Conservation (phyloP, 2,329 filamentous ascomycete species). For the Macrophomina tecta region DNA sequence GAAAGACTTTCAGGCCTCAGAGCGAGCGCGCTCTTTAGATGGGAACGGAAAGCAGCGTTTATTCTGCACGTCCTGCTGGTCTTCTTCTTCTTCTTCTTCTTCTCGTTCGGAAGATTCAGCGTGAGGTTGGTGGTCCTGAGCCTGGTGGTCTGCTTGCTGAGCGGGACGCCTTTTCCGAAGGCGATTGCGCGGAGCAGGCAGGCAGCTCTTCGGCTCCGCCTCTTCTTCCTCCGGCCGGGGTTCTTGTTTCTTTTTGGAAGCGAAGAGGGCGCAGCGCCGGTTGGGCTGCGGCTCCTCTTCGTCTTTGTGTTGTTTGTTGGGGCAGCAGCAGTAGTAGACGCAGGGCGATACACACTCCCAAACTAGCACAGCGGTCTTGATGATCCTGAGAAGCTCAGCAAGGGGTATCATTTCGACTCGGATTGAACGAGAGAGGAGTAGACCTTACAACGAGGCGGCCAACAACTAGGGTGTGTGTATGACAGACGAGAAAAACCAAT, state of each 20-base stretch:
- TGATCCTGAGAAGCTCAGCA: slow-evolving; percentile 21
- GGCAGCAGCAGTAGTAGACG: slow-evolving; percentile 21
- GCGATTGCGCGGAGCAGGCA: slow-evolving; percentile 1
- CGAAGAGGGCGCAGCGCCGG: slow-evolving; percentile 15
- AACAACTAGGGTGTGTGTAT: background rate
- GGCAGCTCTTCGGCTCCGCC: slow-evolving; percentile 5
- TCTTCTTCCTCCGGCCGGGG: background rate
- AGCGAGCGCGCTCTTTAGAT: background rate
- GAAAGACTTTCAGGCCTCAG: slow-evolving; percentile 1
- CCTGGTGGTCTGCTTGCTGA: background rate
- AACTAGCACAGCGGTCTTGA: slow-evolving; percentile 23
- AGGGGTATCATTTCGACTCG: slow-evolving; percentile 24
- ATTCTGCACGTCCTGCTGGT: slow-evolving; percentile 4
- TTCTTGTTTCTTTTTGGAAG: background rate
- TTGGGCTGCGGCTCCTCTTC: slow-evolving; percentile 6
- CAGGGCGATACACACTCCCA: slow-evolving; percentile 25
- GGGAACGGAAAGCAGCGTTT: background rate
- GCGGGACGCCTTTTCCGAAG: background rate
- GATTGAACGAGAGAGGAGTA: slow-evolving; percentile 1
- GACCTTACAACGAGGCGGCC: slow-evolving; percentile 19
- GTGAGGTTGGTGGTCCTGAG: background rate
- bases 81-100: background rate
- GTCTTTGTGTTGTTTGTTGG: background rate
- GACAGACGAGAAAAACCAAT: background rate
- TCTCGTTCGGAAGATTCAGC: background rate